A percentile compares a stretch with the other conserved stretches of the same genome.
Conservation (phyloP, 805 yeast species). For the Cyberlindnera mycetangii region DNA sequence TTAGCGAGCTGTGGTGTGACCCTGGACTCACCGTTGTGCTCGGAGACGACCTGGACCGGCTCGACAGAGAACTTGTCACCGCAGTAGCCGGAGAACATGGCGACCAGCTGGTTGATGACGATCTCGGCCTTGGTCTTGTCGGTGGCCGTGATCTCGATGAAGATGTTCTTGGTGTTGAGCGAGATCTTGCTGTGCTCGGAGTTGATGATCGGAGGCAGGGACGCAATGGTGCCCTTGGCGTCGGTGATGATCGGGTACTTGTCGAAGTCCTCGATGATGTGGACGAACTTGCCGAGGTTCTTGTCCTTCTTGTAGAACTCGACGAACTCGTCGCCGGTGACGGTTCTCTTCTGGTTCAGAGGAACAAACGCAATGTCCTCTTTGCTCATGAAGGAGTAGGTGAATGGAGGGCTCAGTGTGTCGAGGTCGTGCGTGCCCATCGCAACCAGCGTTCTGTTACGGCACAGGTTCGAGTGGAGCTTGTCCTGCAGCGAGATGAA, state of each 20-base stretch:
- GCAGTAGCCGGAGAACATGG: conserved; percentile 93
- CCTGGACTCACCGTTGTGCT: conserved; percentile 75
- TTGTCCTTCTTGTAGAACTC: conserved; percentile 90
- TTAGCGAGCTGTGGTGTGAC: conserved; percentile 69
- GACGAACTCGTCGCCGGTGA: conserved; percentile 77
- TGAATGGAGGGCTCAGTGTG: conserved; percentile 75
- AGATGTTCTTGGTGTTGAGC: conserved; percentile 79
- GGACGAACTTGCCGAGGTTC: conserved; percentile 84
- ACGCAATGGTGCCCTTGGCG: conserved; percentile 69
- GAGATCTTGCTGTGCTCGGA: conserved; percentile 87
- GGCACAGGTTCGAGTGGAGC: conserved; percentile 90
- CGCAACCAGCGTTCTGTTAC: conserved; percentile 96
- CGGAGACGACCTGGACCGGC: conserved; percentile 82
- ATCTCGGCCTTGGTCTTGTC: conserved; percentile 92
- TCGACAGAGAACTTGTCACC: conserved; percentile 80
- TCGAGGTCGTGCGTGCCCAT: conserved; percentile 97
- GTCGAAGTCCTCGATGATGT: conserved; percentile 82
- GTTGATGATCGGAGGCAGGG: conserved; percentile 96
- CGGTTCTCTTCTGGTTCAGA: conserved; percentile 62
- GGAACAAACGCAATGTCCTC: conserved; percentile 72
- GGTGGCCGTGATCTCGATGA: conserved; percentile 92
- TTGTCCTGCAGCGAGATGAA: conserved; percentile 96
- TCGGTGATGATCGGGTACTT: conserved; percentile 90
- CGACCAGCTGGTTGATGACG: conserved; percentile 87
- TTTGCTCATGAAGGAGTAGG: conserved; percentile 83